Percentiles rank a stretch among this genome's conserved stretches.
phyloP scores from a whole-genome alignment of 495 filamentous ascomycete species.

The Aspergillus ostianus region DNA sequence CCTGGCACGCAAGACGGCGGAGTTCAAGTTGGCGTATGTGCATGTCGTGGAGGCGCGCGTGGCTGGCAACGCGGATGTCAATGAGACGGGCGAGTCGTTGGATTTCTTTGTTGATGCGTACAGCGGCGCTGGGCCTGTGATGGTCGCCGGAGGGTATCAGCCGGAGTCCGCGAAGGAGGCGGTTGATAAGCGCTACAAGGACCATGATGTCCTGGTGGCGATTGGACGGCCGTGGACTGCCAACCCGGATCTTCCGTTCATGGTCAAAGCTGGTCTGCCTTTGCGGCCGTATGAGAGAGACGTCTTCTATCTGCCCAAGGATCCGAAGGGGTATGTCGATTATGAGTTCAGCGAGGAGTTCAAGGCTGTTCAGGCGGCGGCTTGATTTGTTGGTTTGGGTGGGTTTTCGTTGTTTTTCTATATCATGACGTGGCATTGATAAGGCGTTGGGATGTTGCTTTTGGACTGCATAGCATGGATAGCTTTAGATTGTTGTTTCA shows the following conservation, averaged over 20 bases:
- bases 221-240: constrained; percentile 68
- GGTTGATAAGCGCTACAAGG: constrained; percentile 49
- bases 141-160: constrained; percentile 58
- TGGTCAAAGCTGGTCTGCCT: constrained; percentile 53
- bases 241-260: constrained; percentile 65
- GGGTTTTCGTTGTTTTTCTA: constrained; percentile 2
- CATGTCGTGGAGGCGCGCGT: constrained; percentile 56
- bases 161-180: constrained; percentile 39
- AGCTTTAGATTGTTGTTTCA: neutral
- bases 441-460: constrained; percentile 5
- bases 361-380: constrained; percentile 24
- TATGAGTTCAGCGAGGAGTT: constrained; percentile 48
- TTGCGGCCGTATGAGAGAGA: constrained; percentile 55
- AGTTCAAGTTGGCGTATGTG: constrained; percentile 57
- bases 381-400: constrained; percentile 17
- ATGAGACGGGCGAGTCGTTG: constrained; percentile 44
- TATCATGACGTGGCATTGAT: constrained; percentile 16
- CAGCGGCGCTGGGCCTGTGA: constrained; percentile 42
- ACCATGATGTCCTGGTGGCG: constrained; percentile 47
- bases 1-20: constrained; percentile 46
- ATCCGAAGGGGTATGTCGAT: constrained; percentile 60
- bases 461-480: constrained; percentile 8
- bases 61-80: constrained; percentile 42
- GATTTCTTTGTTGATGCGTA: constrained; percentile 42
- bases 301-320: constrained; percentile 55